Evolutionary conservation across 2,329 filamentous ascomycete species (phyloP), one percentile per base, ranked within the genome.

Genomic region (Dothidotthia symphoricarpi): DNA sequence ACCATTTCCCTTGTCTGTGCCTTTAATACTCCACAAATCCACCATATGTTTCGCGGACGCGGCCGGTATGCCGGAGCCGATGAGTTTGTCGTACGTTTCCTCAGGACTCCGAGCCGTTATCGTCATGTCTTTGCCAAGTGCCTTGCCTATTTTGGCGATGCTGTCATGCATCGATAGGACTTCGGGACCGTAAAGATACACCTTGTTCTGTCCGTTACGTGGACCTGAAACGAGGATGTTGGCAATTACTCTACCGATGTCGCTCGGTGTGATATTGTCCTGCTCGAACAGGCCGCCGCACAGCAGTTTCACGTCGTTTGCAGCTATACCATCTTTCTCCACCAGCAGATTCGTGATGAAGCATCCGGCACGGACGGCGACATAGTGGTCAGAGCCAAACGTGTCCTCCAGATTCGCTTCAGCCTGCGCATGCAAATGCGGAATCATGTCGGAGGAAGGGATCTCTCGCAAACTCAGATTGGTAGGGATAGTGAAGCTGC

Each of bases 201-300:
- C 61, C 13, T 59, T 55, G 14, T 64, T 51, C 6, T 32, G 35
- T 19, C 47, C 53, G 15, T 57, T 45, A 4, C 37, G 42, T 7
- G 55, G 50, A 2, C 65, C 63, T 13, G 63, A 49, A 2, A 56
- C 67, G 2, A 75, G 58, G 7, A 74, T 50, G 0, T 45, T 58
- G 3, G 70, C 74, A 19, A 49, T 49, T 2, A 73, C 73, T 13
- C 55, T 47, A 9, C 75, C 74, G 28, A 77, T 74, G 45, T 76
- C 73, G 2, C 52, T 52, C 0, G 70, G 68, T 0, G 66, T 49
- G 32, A 76, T 69, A 15, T 47, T 63, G 45, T 77, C 74, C 11
- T 61, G 52, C 27, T 44, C 36, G 9, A 56, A 57, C 4, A 64
- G 48, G 0, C 64, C 59, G 8, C 50, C 48, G 19, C 9, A 22